These are phyloP conservation scores for Leccinum olivaceoglutinosum DNA, from an alignment of 1,284 basidiomycete species.

Conservation along the genomic window DNA sequence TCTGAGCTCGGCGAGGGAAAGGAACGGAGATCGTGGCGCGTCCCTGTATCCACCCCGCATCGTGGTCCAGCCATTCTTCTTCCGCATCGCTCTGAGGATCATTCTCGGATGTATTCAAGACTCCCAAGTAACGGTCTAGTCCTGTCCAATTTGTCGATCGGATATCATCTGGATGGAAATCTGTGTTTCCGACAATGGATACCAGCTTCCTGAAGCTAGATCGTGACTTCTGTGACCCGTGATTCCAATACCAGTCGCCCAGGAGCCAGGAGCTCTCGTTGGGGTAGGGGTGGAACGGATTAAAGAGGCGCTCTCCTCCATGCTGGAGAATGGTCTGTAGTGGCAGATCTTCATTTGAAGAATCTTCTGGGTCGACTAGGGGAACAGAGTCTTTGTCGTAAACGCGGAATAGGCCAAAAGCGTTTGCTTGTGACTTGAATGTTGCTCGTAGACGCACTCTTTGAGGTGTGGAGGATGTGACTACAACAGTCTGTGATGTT, in stretches of 20 bases:
- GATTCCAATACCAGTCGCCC: background rate
- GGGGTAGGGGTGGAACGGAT: background rate
- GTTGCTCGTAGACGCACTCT: background rate
- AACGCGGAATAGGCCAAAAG: background rate
- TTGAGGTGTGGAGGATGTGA: background rate
- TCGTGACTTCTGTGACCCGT: background rate
- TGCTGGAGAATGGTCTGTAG: background rate
- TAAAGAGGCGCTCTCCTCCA: background rate
- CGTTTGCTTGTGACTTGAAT: background rate
- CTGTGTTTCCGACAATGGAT: background rate
- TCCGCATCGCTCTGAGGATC: background rate
- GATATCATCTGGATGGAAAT: background rate
- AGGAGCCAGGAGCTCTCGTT: background rate
- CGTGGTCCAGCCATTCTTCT: background rate
- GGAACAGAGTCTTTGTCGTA: background rate
- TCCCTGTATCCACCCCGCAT: background rate
- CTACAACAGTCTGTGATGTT: background rate
- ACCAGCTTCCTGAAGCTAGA: background rate
- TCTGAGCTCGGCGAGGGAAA: background rate
- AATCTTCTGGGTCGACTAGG: background rate
- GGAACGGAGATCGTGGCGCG: background rate
- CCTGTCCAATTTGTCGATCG: background rate
- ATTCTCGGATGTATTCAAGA: background rate
- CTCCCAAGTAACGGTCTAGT: background rate
- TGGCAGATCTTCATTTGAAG: background rate